phyloP scores from a whole-genome alignment of 2,329 filamentous ascomycete species.

The Pestalotiopsis sp. region DNA sequence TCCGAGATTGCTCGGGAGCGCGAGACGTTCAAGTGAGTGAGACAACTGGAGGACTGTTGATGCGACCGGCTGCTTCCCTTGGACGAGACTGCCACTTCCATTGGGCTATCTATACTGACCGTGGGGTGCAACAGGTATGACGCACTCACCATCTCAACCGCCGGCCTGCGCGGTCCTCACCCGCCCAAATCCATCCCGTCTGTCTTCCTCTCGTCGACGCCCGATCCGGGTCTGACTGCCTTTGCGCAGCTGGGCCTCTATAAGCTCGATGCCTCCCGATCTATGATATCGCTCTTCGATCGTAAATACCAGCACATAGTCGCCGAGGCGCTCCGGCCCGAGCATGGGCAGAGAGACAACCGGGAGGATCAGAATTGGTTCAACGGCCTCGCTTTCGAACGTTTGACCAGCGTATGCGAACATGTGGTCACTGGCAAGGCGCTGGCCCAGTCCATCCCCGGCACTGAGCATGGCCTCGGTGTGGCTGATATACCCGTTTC shows the following conservation, averaged over 20 bases:
- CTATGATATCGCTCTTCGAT: slow-evolving; percentile 55
- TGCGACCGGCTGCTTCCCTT: background rate
- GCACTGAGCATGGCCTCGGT: background rate
- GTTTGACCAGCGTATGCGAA: slow-evolving; percentile 33
- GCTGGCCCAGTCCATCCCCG: slow-evolving; percentile 25
- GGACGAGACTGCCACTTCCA: background rate
- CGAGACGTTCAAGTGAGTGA: slow-evolving; percentile 6
- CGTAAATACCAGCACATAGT: slow-evolving; percentile 49
- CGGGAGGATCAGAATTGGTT: slow-evolving; percentile 24
- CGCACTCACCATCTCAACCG: slow-evolving; percentile 9
- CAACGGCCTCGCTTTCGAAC: slow-evolving; percentile 32
- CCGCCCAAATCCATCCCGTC: slow-evolving; percentile 2
- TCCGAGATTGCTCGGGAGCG: slow-evolving; percentile 10
- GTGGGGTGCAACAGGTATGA: background rate
- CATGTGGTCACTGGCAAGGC: slow-evolving; percentile 24
- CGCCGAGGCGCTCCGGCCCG: slow-evolving; percentile 50
- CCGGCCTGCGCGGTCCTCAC: background rate
- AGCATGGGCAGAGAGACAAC: slow-evolving; percentile 22
- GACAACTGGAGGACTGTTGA: background rate
- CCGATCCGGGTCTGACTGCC: slow-evolving; percentile 45
- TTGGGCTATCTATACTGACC: background rate
- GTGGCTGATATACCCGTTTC: slow-evolving; percentile 24
- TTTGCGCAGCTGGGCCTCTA: slow-evolving; percentile 52
- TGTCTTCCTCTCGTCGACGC: slow-evolving; percentile 1
- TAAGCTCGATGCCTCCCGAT: slow-evolving; percentile 42